Percentiles rank a stretch among this genome's conserved stretches.
Evolutionary conservation across 1,284 basidiomycete species (phyloP).

Genomic region (Sporisorium exsertum): DNA sequence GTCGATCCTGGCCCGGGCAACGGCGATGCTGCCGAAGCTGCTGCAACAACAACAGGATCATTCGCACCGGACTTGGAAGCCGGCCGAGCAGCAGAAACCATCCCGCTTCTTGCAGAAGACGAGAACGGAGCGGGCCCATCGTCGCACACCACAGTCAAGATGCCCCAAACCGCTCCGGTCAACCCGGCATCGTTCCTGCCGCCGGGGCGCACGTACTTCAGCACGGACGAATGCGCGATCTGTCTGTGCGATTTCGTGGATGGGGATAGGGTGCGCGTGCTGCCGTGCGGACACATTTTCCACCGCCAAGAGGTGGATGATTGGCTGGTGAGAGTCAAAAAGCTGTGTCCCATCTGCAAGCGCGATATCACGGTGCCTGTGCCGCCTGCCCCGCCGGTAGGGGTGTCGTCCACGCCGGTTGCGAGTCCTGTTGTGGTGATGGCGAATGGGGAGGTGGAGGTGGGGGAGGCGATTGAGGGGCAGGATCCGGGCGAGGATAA

Average conservation of each 20-base stretch:
- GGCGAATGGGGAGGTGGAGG: conserved; percentile 1
- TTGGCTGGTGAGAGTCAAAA: conserved; percentile 65
- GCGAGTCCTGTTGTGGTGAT: conserved; percentile 8
- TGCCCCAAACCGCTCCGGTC: conserved; percentile 15
- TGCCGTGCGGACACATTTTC: conserved; percentile 68
- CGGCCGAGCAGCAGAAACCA: conserved; percentile 31
- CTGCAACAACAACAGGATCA: neutral
- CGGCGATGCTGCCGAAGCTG: conserved; percentile 8
- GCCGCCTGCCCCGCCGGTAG: conserved; percentile 45
- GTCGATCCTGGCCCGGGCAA: conserved; percentile 52
- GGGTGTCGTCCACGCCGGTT: neutral
- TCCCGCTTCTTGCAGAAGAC: conserved; percentile 40
- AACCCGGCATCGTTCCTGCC: conserved; percentile 49
- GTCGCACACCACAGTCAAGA: conserved; percentile 20
- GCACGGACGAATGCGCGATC: conserved; percentile 67
- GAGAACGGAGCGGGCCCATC: conserved; percentile 53
- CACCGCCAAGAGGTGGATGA: conserved; percentile 66
- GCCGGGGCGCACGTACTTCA: conserved; percentile 58
- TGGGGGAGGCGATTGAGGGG: conserved; percentile 7
- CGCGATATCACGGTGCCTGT: conserved; percentile 62
- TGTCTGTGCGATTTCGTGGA: conserved; percentile 66
- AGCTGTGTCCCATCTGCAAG: conserved; percentile 69
- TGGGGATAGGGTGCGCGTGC: conserved; percentile 63
- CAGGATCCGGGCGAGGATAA: conserved; percentile 26
- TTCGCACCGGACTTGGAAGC: conserved; percentile 32